These are phyloP conservation scores for Lodderomyces beijingensis DNA, from an alignment of 1,139 yeast genomes.

Conservation along the genomic window DNA sequence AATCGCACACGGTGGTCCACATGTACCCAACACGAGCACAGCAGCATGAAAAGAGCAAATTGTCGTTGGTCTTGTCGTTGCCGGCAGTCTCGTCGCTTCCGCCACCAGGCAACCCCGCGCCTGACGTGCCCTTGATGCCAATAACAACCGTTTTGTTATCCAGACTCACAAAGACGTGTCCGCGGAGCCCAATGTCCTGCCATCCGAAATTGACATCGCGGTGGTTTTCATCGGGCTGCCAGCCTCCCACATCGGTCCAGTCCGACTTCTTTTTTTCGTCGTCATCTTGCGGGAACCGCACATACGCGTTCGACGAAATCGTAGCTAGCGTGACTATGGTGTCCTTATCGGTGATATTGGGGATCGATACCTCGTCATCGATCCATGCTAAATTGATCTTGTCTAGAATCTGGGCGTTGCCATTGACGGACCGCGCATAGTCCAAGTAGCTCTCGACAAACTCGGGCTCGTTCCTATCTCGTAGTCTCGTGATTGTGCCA, in stretches of 20 bases:
- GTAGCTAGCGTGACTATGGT: constrained; percentile 75
- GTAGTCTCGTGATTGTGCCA: constrained; percentile 42
- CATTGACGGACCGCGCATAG: constrained; percentile 46
- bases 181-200: constrained; percentile 80
- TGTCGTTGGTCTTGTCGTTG: constrained; percentile 83
- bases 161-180: constrained; percentile 78
- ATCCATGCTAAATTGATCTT: constrained; percentile 55
- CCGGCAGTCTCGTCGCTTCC: constrained; percentile 74
- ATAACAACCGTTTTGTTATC: constrained; percentile 67
- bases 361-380: constrained; percentile 49
- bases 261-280: constrained; percentile 49
- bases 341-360: constrained; percentile 69
- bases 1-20: constrained; percentile 96
- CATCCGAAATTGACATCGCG: constrained; percentile 65
- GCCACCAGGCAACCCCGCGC: constrained; percentile 73
- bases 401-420: constrained; percentile 39
- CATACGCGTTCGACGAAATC: constrained; percentile 91
- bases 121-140: constrained; percentile 89
- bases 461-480: constrained; percentile 56
- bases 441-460: constrained; percentile 62
- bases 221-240: constrained; percentile 41
- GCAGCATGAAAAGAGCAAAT: constrained; percentile 87
- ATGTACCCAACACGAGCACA: constrained; percentile 89
- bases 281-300: constrained; percentile 67
- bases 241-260: constrained; percentile 79